Conservation (phyloP, 805 yeast species). For the Wickerhamomyces mucosus region DNA sequence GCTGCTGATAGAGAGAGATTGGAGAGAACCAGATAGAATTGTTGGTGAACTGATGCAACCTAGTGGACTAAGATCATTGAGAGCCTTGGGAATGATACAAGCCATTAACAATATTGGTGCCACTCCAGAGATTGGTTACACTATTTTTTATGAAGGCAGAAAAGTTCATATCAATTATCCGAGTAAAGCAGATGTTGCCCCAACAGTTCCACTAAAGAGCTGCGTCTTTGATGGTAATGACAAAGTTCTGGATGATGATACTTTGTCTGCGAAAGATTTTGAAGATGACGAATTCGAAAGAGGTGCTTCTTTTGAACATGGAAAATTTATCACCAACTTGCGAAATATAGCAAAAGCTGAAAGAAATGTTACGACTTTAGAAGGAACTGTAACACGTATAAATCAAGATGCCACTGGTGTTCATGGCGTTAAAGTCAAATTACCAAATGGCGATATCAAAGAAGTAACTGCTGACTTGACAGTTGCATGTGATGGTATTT, state of each 20-base stretch:
- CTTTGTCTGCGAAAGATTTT: slow-evolving; percentile 41
- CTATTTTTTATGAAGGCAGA: slow-evolving; percentile 56
- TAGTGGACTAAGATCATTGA: slow-evolving; percentile 81
- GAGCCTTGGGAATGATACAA: slow-evolving; percentile 72
- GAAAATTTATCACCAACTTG: slow-evolving; percentile 71
- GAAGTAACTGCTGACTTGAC: slow-evolving; percentile 54
- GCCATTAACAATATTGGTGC: slow-evolving; percentile 74
- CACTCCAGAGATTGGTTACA: slow-evolving; percentile 68
- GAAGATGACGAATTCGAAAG: slow-evolving; percentile 45
- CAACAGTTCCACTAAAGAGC: slow-evolving; percentile 40
- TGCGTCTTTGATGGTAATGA: slow-evolving; percentile 54
- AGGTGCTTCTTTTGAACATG: slow-evolving; percentile 93
- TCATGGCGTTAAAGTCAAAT: slow-evolving; percentile 64
- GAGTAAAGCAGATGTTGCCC: slow-evolving; percentile 39
- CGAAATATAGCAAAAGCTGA: slow-evolving; percentile 61
- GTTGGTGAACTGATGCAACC: slow-evolving; percentile 98
- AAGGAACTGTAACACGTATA: slow-evolving; percentile 73
- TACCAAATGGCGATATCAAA: slow-evolving; percentile 30
- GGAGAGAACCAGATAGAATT: slow-evolving; percentile 89
- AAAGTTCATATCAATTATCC: slow-evolving; percentile 64
- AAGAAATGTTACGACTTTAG: slow-evolving; percentile 65
- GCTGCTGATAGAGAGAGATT: slow-evolving; percentile 69
- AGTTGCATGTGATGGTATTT: slow-evolving; percentile 86
- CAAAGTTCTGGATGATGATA: slow-evolving; percentile 39
- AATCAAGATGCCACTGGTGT: slow-evolving; percentile 49